phyloP scores from a whole-genome alignment of 208 protist species.

The Leishmania amazonensis region DNA sequence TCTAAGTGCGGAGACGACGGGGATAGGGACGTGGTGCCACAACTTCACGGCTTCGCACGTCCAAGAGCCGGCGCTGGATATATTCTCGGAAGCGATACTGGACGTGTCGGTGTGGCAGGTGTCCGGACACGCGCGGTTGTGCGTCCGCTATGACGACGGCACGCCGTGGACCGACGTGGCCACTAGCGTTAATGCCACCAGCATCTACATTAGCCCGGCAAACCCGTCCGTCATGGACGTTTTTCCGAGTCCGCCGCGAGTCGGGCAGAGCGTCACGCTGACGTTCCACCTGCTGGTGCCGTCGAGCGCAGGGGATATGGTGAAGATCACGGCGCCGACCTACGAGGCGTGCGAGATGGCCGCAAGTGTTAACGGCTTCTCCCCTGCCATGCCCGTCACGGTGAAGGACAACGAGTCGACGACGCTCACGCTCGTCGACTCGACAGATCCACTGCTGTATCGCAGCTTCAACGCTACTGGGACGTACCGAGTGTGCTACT shows the following conservation, averaged over 20 bases:
- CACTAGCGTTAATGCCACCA: conserved; percentile 33
- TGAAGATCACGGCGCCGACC: conserved; percentile 50
- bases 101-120: conserved; percentile 73
- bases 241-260: conserved; percentile 73
- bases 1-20: conserved; percentile 44
- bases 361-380: conserved; percentile 40
- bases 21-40: conserved; percentile 83
- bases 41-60: conserved; percentile 74
- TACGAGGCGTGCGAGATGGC: conserved; percentile 56
- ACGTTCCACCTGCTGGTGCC: conserved; percentile 66
- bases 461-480: conserved; percentile 78
- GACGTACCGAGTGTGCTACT: conserved; percentile 83
- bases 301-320: conserved; percentile 48
- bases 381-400: conserved; percentile 37
- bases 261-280: conserved; percentile 86
- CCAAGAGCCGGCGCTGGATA: conserved; percentile 53
- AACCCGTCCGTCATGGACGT: conserved; percentile 67
- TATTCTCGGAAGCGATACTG: conserved; percentile 47
- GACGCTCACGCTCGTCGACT: conserved; percentile 60
- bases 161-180: conserved; percentile 70
- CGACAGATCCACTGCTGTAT: conserved; percentile 68
- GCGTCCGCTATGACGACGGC: conserved; percentile 36
- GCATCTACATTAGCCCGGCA: conserved; percentile 43
- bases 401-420: conserved; percentile 46
- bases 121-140: conserved; percentile 61